Base-by-base conservation (phyloP, 2,329 filamentous ascomycete species). In the Fusarium pseudoanthophilum region DNA sequence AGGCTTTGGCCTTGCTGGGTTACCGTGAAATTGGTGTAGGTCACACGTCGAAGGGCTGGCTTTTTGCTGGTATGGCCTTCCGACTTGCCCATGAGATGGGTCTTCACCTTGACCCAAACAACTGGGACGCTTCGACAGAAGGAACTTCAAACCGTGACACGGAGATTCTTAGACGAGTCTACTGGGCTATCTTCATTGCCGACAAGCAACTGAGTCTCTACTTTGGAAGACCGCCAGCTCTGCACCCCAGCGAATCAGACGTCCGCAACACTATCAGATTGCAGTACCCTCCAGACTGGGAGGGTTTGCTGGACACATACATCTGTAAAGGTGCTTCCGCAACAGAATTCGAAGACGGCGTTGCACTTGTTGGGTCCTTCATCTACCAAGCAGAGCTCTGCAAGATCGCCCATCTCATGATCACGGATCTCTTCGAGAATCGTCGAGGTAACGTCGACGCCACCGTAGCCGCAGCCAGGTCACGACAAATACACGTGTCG, bases 21-120 rank as follows among this genome's bases (percentile, higher is more conserved):
- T 85, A 87, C 61, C 80, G 83, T 21, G 85, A 85, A 66, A 86
- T 87, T 46, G 85, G 85, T 7, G 82, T 83, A 28, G 84, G 85
- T 1, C 82, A 83, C n/a, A 78, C 82, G 5, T 87, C 85, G 24
- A 87, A 86, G 60, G 85, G 86, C 18, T 87, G 86, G 86, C 77
- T 87, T 4, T 87, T 85, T 59, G 86, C 85, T 34, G 85, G 85
- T 52, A 87, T 87, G 85, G 85, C 85, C 14, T 87, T 86, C 69
- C 82, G 86, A 9, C 79, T 87, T 20, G 83, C 85, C 1, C 85
- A 87, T 57, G 86, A 86, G 71, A 87, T 87, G 86, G 86, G 86
- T 2, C 79, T 87, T 21, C 86, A 87, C 71, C 80, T 87, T 1
- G 86, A 87, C 56, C 86, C 86, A 2, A 85, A 81, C 57, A 87